phyloP scores from a whole-genome alignment of 2,329 filamentous ascomycete genomes.

The Monilinia aucupariae region DNA sequence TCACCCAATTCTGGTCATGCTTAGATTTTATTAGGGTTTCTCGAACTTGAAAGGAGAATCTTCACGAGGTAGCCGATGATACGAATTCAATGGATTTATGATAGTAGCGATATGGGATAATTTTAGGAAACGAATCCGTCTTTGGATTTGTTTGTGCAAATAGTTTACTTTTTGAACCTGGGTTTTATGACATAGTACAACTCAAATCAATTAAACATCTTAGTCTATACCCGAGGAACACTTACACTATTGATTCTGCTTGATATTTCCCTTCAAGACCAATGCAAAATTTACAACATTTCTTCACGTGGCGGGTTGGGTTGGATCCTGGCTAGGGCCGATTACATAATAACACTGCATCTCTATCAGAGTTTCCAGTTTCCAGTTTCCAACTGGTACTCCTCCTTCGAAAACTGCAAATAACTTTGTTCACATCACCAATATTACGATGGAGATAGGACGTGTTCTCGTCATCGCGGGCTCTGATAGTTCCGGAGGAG shows the following conservation, averaged over 20 bases:
- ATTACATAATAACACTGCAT: conserved; percentile 10
- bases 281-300: neutral
- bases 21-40: neutral
- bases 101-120: neutral
- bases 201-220: neutral
- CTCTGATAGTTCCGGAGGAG: conserved; percentile 70
- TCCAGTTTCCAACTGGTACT: neutral
- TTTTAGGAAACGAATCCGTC: too few species aligned
- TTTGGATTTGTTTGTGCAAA: neutral
- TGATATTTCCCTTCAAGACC: neutral
- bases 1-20: neutral
- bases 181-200: neutral
- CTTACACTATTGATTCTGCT: neutral
- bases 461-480: conserved; percentile 65
- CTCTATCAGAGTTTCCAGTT: neutral
- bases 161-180: neutral
- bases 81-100: neutral
- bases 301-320: neutral
- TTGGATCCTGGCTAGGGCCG: neutral
- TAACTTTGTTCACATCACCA: neutral
- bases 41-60: neutral
- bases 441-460: conserved; percentile 33
- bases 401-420: neutral
- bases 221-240: neutral
- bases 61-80: neutral